Evolutionary conservation across 106 monocot species (phyloP), one percentile per base, ranked within the genome.

Genomic region (Allium fistulosum): DNA sequence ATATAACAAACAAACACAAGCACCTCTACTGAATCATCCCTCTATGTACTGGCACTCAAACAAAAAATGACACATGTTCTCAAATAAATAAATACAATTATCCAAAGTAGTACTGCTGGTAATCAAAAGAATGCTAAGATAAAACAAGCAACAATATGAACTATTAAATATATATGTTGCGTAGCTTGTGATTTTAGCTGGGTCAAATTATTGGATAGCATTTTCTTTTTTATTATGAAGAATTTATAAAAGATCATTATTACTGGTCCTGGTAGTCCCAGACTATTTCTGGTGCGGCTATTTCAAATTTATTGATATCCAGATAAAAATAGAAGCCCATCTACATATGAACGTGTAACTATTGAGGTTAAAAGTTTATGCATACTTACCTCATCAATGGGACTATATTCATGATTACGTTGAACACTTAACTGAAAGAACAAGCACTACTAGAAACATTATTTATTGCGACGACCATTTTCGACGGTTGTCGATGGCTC

Each of bases 361-460:
- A 22, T 22, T 22, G 1, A 22, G 10, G 5, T 55, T 55, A 55
- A 55, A 11, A 14, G 9, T 27, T 37, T 26, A 22, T 53, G 49
- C 13, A 13, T 62, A 71, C 50, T 11, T 69, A 92, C 96, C 63
- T 78, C 74, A 57, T 72, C 82, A 63, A 97, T 80, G 51, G 84
- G 88, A 61, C 72, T 78, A 69, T 97, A 97, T 14, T 71, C 50
- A 22, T 22, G 22, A 72, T 75, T 82, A 63, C 55, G 81, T 2
- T 84, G 96, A 72, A 78, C 89, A 69, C 79, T 97, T 46, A 97
- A 63, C 71, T 97, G 96, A 63, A 97, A 97, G 72, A 82, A 72
- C 26, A 97, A 82, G 72, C 89, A 97, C n/a, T n/a, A n/a, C n/a
- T n/a, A n/a, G n/a, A n/a, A n/a, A n/a, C n/a, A n/a, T n/a, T n/a